phyloP scores from a whole-genome alignment of 352 stramenopile species.

The Pythium sp. region DNA sequence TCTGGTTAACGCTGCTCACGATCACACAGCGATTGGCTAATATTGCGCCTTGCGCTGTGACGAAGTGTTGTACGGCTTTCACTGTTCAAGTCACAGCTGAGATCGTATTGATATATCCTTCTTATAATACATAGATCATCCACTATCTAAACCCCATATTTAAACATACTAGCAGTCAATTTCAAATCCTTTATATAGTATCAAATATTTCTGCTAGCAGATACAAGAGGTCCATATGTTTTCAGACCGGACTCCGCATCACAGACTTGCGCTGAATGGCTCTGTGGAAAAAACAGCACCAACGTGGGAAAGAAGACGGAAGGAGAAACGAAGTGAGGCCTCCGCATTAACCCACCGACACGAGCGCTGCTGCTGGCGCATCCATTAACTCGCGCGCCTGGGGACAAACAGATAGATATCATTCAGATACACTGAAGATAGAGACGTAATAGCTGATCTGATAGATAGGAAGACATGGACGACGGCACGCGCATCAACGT shows the following conservation, averaged over 20 bases:
- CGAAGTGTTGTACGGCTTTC: background rate
- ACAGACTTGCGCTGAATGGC: background rate
- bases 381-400: background rate
- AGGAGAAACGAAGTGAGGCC: background rate
- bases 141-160: background rate
- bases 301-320: background rate
- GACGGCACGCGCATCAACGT: slow-evolving; percentile 17
- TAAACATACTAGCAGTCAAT: background rate
- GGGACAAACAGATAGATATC: background rate
- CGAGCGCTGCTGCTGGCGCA: background rate
- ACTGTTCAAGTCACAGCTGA: slow-evolving; percentile 1
- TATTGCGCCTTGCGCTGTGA: background rate
- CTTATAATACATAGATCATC: background rate
- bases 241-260: background rate
- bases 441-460: background rate
- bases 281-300: background rate
- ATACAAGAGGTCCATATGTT: background rate
- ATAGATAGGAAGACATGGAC: slow-evolving; percentile 3
- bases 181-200: background rate
- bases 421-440: background rate
- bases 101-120: background rate
- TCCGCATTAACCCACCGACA: background rate
- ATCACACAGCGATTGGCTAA: background rate
- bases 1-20: background rate
- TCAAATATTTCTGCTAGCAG: background rate